Evolutionary conservation across 2,329 filamentous ascomycete genomes (phyloP), one percentile per base, ranked within the genome.

Genomic region (Rosellinia necatrix): DNA sequence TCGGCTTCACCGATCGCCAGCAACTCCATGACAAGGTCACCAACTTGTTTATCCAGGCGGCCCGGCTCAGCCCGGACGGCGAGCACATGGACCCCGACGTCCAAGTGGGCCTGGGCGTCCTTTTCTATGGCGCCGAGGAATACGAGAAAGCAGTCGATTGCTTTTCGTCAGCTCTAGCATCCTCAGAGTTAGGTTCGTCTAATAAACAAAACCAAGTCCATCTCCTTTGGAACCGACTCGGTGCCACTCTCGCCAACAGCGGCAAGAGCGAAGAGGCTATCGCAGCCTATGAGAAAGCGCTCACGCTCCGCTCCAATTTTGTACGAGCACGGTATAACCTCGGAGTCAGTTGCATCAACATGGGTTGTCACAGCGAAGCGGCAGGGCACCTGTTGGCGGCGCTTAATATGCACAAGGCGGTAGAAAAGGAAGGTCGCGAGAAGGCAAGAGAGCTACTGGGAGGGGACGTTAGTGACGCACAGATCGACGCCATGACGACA

Each of bases 131-230:
- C 48, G 92, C 91, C 25, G 94, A 99, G 75, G 93, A 97, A 71
- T 97, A 97, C 77, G 91, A 94, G 71, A 99, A 99, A 78, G 94
- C 94, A 0, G 93, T 99, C 32, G 94, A 99, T 78, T 99, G 96
- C 79, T 99, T 99, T 83, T 90, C 89, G 53, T 88, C 93, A 1
- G 93, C 96, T 0, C 84, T 99, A 21, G 90, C 91, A 56, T 91
- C 86, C 21, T 91, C 90, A 1, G 92, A 96, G 74, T 83, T 87
- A 30, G 94, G 94, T 56, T 85, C 85, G 7, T 89, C 87, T 57
- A 97, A 97, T 76, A 87, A 91, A 60, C 85, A 87, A 66, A 87
- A 89, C 68, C 92, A 97, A 74, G 79, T 97, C 1, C 94, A 97
- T 70, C 84, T 99, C 17, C 86, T 99, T 25, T 99, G 94, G 94